A percentile compares a stretch with the other conserved stretches of the same genome.
These are phyloP conservation scores for Rosa chinensis DNA, from an alignment of 306 rosid genomes.

Conservation along the genomic window DNA sequence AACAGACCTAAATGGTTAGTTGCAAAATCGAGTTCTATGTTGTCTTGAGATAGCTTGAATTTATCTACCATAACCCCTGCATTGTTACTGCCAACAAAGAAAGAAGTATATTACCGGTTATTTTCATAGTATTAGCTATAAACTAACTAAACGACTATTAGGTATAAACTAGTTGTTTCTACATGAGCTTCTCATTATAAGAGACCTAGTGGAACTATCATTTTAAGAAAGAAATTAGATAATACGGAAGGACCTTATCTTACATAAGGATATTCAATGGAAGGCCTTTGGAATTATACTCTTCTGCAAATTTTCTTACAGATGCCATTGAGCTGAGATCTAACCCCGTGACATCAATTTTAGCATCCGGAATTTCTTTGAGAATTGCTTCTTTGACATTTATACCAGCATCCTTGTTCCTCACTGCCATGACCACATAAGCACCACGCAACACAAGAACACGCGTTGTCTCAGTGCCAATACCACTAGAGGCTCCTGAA, in stretches of 20 bases:
- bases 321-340: constrained; percentile 69
- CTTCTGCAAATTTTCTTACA: constrained; percentile 50
- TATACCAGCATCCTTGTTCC: constrained; percentile 53
- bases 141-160: too few relatives aligned
- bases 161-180: too few relatives aligned
- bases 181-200: too few relatives aligned
- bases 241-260: constrained; percentile 17
- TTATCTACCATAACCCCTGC: constrained; percentile 70
- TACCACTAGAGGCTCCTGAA: constrained; percentile 79
- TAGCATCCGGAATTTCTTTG: constrained; percentile 56
- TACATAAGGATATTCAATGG: constrained; percentile 83
- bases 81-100: constrained; percentile 52
- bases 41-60: constrained; percentile 63
- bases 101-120: too few relatives aligned
- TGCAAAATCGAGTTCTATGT: constrained; percentile 75
- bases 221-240: too few relatives aligned
- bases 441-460: constrained; percentile 77
- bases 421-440: constrained; percentile 68
- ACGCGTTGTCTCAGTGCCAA: constrained; percentile 64
- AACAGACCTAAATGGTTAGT: constrained; percentile 67
- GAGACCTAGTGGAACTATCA: too few relatives aligned
- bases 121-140: too few relatives aligned
- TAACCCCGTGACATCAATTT: constrained; percentile 60
- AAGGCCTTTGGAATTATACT: constrained; percentile 23
- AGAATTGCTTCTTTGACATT: constrained; percentile 46